phyloP scores from a whole-genome alignment of 805 yeast species.

The Isabelozyma rhagii region DNA sequence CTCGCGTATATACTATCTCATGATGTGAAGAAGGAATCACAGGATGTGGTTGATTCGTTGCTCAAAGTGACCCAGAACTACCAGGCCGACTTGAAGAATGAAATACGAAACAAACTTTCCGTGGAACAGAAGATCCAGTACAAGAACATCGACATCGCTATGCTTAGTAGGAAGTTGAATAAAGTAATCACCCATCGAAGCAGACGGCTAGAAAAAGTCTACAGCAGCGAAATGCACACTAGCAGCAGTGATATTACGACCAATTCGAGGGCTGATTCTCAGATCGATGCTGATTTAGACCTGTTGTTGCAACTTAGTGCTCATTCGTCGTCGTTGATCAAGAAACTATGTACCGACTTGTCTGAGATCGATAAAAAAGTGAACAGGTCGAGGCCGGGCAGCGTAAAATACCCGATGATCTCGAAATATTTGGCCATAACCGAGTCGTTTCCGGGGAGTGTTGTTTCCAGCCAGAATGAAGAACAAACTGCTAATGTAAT shows the following conservation, averaged over 20 bases:
- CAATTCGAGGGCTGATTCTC: neutral
- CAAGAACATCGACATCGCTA: conserved; percentile 35
- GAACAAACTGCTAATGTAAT: neutral
- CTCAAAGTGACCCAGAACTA: conserved; percentile 26
- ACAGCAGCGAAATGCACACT: neutral
- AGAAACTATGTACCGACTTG: conserved; percentile 8
- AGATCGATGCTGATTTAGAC: conserved; percentile 2
- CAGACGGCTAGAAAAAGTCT: conserved; percentile 8
- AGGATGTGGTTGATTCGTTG: conserved; percentile 25
- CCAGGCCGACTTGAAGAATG: conserved; percentile 33
- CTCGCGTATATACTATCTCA: conserved; percentile 25
- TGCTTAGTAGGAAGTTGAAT: conserved; percentile 19
- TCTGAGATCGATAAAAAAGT: conserved; percentile 7
- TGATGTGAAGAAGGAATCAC: conserved; percentile 23
- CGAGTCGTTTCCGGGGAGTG: neutral
- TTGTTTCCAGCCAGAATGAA: neutral
- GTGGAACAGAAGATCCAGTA: conserved; percentile 40
- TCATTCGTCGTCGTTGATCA: conserved; percentile 11
- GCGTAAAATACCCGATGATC: neutral
- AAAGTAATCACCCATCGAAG: conserved; percentile 9
- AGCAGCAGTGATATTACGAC: neutral
- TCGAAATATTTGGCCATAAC: neutral
- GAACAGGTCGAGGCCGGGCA: neutral
- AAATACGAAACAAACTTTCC: conserved; percentile 29
- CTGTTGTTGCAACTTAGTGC: conserved; percentile 8